Conservation (phyloP, 257 asterid species). For the Solanum rostratum region DNA sequence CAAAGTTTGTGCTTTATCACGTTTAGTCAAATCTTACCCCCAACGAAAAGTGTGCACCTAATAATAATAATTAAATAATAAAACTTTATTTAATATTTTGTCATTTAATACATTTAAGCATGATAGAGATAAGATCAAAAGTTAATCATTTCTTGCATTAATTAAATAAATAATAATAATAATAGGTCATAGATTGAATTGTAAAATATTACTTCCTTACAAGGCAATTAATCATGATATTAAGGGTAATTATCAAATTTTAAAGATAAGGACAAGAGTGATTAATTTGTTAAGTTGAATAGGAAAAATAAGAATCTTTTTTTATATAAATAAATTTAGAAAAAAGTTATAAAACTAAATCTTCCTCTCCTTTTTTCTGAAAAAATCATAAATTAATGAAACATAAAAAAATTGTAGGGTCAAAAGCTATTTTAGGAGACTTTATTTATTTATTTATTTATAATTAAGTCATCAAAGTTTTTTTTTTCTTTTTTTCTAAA, state of each 20-base stretch:
- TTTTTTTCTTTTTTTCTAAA: not conserved
- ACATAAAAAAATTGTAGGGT: not conserved
- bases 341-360: not conserved
- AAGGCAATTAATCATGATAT: not conserved
- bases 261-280: not conserved
- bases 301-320: too few species aligned
- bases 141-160: not conserved
- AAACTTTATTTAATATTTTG: not conserved
- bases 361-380: not conserved
- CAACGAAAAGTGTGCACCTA: conserved; percentile 2
- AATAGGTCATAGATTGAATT: not conserved
- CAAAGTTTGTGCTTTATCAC: not conserved
- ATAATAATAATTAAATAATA: not conserved
- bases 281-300: not conserved
- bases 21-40: conserved; percentile 4
- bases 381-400: too few species aligned
- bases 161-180: not conserved
- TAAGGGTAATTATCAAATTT: not conserved
- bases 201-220: not conserved
- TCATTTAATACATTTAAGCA: not conserved
- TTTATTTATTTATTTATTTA: not conserved
- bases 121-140: not conserved
- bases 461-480: not conserved
- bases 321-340: not conserved
- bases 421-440: not conserved